Conservation (phyloP, 257 asterid genomes). For the Salvia miltiorrhiza region DNA sequence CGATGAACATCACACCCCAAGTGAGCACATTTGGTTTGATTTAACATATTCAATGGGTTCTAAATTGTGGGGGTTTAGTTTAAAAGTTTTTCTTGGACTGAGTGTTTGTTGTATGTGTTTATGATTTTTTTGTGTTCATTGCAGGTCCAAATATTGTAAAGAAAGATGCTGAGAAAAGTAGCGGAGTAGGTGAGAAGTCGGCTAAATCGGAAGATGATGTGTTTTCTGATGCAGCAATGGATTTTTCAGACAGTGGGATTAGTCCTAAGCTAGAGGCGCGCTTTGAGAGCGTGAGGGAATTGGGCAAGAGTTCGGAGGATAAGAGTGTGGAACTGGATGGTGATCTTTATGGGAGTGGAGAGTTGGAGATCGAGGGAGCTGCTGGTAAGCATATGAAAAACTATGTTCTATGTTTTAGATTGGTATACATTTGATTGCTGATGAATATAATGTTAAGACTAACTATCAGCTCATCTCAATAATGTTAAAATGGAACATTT, state of each 20-base stretch:
- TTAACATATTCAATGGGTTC: constrained; percentile 1
- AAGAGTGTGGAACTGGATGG: constrained; percentile 32
- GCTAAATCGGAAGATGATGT: constrained; percentile 64
- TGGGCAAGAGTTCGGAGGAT: constrained; percentile 24
- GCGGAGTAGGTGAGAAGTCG: constrained; percentile 41
- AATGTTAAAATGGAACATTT: constrained; percentile 13
- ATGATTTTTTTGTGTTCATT: constrained; percentile 13
- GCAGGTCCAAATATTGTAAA: constrained; percentile 52
- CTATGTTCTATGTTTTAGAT: constrained; percentile 5
- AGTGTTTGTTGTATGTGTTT: not conserved
- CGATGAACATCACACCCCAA: constrained; percentile 44
- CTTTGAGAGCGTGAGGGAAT: constrained; percentile 24
- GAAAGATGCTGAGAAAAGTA: constrained; percentile 34
- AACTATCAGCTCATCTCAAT: not conserved
- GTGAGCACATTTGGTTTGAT: constrained; percentile 36
- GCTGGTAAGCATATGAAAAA: constrained; percentile 40
- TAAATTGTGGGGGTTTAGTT: constrained; percentile 1
- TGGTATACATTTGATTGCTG: not conserved
- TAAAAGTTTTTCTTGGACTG: not conserved
- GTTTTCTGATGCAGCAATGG: constrained; percentile 71
- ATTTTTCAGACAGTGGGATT: constrained; percentile 58
- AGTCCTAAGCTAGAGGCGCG: constrained; percentile 43
- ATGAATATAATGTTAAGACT: not conserved
- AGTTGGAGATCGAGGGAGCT: constrained; percentile 28
- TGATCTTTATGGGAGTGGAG: constrained; percentile 26